A percentile compares a stretch with the other conserved stretches of the same genome.
Conservation (phyloP, 257 asterid species). For the Hygrophila difformis region DNA sequence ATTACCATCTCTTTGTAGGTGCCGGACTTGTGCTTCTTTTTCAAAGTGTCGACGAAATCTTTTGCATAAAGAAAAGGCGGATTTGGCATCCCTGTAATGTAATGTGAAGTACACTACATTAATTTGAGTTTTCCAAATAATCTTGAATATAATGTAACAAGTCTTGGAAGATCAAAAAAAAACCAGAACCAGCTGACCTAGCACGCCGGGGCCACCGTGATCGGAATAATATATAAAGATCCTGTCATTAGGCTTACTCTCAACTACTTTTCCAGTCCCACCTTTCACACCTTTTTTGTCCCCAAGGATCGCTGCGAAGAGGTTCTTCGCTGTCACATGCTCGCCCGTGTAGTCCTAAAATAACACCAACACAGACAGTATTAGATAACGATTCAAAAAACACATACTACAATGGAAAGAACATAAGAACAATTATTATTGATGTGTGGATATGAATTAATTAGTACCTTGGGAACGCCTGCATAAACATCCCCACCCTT, state of each 20-base stretch:
- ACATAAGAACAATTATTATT: background rate
- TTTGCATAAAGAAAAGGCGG: conserved; percentile 59
- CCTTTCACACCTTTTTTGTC: conserved; percentile 54
- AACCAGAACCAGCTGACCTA: conserved; percentile 37
- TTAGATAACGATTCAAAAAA: background rate
- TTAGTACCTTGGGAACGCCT: conserved; percentile 86
- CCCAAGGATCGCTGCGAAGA: conserved; percentile 75
- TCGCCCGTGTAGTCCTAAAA: conserved; percentile 76
- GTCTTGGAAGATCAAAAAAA: background rate
- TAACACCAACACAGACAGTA: background rate
- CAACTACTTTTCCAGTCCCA: conserved; percentile 71
- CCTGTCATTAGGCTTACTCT: conserved; percentile 61
- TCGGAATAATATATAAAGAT: conserved; percentile 79
- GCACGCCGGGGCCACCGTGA: conserved; percentile 96
- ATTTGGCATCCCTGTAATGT: conserved; percentile 67
- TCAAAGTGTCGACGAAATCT: conserved; percentile 64
- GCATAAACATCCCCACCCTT: conserved; percentile 67
- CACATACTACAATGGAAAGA: background rate
- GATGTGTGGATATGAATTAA: background rate
- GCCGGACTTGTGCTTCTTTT: conserved; percentile 58
- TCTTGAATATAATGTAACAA: background rate
- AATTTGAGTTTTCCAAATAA: too few species aligned
- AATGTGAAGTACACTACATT: too few species aligned
- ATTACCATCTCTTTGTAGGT: conserved; percentile 79
- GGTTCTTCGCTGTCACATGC: conserved; percentile 46